Evolutionary conservation across 495 filamentous ascomycete species (phyloP), one percentile per base, ranked within the genome.

Genomic region (Xylaria cubensis): DNA sequence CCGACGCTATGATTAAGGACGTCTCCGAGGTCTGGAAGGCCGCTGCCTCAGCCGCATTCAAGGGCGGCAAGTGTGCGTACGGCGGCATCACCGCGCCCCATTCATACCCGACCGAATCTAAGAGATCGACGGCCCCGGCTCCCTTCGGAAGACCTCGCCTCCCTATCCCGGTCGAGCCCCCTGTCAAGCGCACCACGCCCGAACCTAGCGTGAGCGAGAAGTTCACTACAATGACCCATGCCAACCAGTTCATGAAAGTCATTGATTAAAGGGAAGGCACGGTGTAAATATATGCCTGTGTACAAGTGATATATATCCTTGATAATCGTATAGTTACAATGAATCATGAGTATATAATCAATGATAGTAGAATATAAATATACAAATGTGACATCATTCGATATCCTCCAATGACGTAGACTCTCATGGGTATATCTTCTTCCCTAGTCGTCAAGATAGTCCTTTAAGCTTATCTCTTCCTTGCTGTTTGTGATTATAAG

Each of bases 21-120:
- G 80, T 84, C 41, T 76, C 78, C 19, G 79, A 77, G 19, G 74
- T 88, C 15, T 90, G 87, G 88, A 83, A 82, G 66, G 80, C 80
- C 41, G 85, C 84, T 19, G 78, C 76, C 0, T 76, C 74, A 12
- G 81, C 79, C 0, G 80, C 82, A 10, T 85, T 82, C 75, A 77
- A 80, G 62, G 77, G 76, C 10, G 79, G 73, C 34, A 74, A 76
- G 68, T 82, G 80, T 69, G 80, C 75, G 21, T 78, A 78, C 21
- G 79, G 79, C 12, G 69, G 64, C 26, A 77, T 78, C 61, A 46
- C 41, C 7, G 42, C 62, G 4, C 46, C 77, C 15, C 17, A 72
- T 24, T 21, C 64, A 21, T 71, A 73, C 39, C 67, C 72, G 12
- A 69, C 68, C n/a, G 72, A 73, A 34, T 24, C 70, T 21, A 73